A percentile compares a stretch with the other conserved stretches of the same genome.
Evolutionary conservation across 2,329 filamentous ascomycete genomes (phyloP).

Genomic region (Cercospora sojina): DNA sequence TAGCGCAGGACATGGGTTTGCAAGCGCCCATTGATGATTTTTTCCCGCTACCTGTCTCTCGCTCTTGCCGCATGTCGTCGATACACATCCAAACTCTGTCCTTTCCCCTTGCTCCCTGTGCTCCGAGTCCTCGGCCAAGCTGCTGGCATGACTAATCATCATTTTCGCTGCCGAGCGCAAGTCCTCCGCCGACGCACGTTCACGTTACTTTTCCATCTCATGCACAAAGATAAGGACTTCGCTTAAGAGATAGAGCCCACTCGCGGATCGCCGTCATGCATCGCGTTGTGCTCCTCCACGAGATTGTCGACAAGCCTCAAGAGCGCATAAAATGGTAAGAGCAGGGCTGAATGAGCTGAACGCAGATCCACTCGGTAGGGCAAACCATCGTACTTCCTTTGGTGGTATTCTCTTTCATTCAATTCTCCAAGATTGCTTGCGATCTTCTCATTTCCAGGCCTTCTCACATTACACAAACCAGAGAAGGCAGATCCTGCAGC

Average conservation of each 20-base stretch:
- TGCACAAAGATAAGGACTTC: not conserved
- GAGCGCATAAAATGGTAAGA: not conserved
- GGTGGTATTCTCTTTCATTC: not conserved
- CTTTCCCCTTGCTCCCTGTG: not conserved
- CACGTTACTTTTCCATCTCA: not conserved
- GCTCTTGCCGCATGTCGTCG: not conserved
- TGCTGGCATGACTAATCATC: not conserved
- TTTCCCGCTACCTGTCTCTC: not conserved
- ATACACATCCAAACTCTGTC: not conserved
- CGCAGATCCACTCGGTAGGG: not conserved
- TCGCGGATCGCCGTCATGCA: conserved; percentile 14
- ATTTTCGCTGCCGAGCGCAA: not conserved
- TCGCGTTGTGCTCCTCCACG: not conserved
- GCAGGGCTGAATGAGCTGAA: not conserved
- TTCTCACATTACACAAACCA: not conserved
- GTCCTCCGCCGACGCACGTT: not conserved
- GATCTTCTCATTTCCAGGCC: not conserved
- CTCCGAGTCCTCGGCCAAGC: not conserved
- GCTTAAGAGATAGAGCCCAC: conserved; percentile 5
- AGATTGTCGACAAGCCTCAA: not conserved
- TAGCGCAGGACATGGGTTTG: not conserved
- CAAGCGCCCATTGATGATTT: not conserved
- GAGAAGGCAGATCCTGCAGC: not conserved
- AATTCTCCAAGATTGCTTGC: not conserved
- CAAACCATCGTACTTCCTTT: not conserved